Base-by-base conservation (phyloP, 495 filamentous ascomycete genomes). In the Penicillium salamii region DNA sequence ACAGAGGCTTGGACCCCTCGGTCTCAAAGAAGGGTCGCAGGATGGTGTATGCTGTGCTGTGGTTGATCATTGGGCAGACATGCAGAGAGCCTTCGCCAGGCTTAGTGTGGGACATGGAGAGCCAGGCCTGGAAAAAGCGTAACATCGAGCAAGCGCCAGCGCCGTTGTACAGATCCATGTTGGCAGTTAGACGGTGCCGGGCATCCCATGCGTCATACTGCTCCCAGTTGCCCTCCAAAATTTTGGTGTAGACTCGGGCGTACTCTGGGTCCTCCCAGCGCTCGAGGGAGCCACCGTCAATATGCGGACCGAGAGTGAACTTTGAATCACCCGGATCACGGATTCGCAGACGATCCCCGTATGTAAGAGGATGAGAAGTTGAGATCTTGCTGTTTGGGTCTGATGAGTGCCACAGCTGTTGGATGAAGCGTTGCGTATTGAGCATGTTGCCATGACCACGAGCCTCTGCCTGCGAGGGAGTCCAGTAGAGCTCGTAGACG, bases 401-500 rank as follows among this genome's bases (percentile, higher is more conserved):
- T 15, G 75, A 77, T 19, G 80, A 83, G 72, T 91, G 88, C 81
- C 90, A 86, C 40, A 85, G 71, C 17, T 76, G 74, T 78, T 93
- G 87, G 14, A 95, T 74, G 44, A 87, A 86, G 12, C 67, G 71
- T 56, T 95, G 89, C 0, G 85, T 75, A 24, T 75, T 65, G 3
- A 95, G 70, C 53, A 95, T 50, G 41, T 86, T 84, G 8, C 85
- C 77, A 63, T 96, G 86, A 0, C 78, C 72, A 13, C 91, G 79
- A 9, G 91, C 90, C 33, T 80, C 77, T 21, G 88, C 70, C 58
- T 96, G 90, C 3, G 85, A 70, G 6, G 81, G 78, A 1, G 87
- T 87, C 91, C 91, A 96, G 71, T 96, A 96, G 3, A 96, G 72
- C 61, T 96, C 91, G 58, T 85, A 91, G 3, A 96, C 89, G 42